Evolutionary conservation across 495 filamentous ascomycete species (phyloP).

Genomic region (Monascus purpureus): DNA sequence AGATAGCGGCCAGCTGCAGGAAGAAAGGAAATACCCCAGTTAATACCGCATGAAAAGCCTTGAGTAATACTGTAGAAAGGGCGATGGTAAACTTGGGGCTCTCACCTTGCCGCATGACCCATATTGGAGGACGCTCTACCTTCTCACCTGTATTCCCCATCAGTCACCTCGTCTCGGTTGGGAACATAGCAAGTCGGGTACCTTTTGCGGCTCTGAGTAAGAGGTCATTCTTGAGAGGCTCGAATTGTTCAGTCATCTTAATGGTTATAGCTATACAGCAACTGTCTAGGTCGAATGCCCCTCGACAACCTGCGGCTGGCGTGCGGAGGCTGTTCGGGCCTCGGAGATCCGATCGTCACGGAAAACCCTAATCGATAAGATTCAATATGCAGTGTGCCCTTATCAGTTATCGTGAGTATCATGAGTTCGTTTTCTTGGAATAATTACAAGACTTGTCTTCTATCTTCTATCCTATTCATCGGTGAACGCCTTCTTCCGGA

Average conservation of each 20-base stretch:
- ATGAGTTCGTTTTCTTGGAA: no score
- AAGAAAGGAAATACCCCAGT: constrained; percentile 2
- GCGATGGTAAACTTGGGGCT: no score
- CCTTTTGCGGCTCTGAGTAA: constrained; percentile 79
- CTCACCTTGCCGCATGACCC: constrained; percentile 97
- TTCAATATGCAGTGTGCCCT: no score
- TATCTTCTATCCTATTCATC: constrained; percentile 9
- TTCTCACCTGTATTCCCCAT: constrained; percentile 50
- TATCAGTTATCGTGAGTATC: no score
- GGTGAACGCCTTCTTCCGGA: constrained; percentile 48
- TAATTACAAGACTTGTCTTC: no score
- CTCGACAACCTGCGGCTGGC: no score
- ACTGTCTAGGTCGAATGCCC: no score
- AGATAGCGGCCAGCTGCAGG: constrained; percentile 81
- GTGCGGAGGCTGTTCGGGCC: no score
- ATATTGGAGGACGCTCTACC: constrained; percentile 85
- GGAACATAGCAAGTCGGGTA: constrained; percentile 21
- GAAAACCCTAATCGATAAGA: no score
- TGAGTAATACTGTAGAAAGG: no score
- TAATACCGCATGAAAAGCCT: constrained; percentile 1
- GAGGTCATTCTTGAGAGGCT: constrained; percentile 78
- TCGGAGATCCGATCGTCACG: no score
- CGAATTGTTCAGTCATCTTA: constrained; percentile 53
- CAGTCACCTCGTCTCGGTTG: constrained; percentile 5
- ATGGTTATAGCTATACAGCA: constrained; percentile 10